Evolutionary conservation across 768 basidiomycete species (phyloP).

Genomic region (Serendipita indica): DNA sequence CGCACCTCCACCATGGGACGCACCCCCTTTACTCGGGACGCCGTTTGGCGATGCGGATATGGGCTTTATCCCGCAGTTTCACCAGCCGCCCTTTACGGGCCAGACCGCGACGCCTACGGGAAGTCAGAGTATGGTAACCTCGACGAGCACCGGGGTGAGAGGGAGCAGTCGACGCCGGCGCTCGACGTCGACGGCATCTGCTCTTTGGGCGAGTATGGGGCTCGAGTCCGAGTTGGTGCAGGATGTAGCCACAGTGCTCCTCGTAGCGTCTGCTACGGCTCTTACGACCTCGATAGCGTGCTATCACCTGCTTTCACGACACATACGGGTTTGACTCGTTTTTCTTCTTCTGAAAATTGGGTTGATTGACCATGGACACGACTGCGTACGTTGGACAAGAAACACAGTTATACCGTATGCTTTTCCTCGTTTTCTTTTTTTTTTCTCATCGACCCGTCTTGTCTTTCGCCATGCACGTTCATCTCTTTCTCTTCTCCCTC

Average conservation of each 20-base stretch:
- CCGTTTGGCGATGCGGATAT: not conserved
- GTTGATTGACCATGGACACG: no score
- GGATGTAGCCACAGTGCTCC: not conserved
- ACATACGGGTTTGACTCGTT: not conserved
- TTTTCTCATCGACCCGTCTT: no score
- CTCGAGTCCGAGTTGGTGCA: not conserved
- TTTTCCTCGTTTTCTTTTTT: no score
- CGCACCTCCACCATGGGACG: not conserved
- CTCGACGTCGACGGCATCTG: not conserved
- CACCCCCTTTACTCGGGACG: not conserved
- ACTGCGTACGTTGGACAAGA: no score
- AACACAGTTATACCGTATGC: no score
- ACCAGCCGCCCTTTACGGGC: not conserved
- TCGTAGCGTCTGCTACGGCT: slow-evolving; percentile 4
- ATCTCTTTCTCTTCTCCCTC: no score
- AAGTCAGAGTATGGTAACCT: not conserved
- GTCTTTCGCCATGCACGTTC: no score
- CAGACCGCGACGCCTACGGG: not conserved
- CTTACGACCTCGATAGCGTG: slow-evolving; percentile 8
- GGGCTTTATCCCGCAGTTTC: not conserved
- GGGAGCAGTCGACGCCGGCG: not conserved
- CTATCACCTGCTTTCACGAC: slow-evolving; percentile 7
- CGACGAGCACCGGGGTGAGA: not conserved
- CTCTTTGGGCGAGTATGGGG: not conserved
- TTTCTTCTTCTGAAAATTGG: no score